Evolutionary conservation across 495 filamentous ascomycete genomes (phyloP), one percentile per base, ranked within the genome.

Genomic region (Daldinia grandis): DNA sequence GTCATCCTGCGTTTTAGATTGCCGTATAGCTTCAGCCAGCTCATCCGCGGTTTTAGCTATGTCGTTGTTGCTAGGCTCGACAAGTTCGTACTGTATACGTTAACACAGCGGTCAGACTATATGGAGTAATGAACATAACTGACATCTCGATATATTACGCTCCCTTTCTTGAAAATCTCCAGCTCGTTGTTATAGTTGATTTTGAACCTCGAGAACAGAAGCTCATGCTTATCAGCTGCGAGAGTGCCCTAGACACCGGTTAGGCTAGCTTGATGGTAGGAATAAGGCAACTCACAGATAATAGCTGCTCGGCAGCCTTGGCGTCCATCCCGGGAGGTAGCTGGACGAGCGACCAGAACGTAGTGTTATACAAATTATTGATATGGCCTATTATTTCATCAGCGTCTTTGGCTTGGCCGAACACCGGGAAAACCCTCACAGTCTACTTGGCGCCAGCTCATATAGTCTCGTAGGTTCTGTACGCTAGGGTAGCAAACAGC

Each of bases 171-270:
- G 77, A 89, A 97, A 3, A 95, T 93, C 51, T 96, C 93, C 0
- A 87, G 87, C 78, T 98, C 95, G 71, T 97, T 93, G 79, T 98
- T 98, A 81, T 99, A 99, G 76, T 99, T 99, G 71, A 98, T 95
- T 2, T 87, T 86, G 77, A 97, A 98, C 33, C 86, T 85, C 9
- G 90, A 92, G 78, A 95, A 99, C 3, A 99, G 84, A 31, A 99
- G 94, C 80, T 99, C 95, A 63, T 99, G 95, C 82, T 99, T 99
- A 71, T 97, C 93, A 3, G 87, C 83, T 0, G 95, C 86, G 1
- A 93, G 77, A 0, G 95, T 96, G 2, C 94, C 94, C 90, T 96
- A 19, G 27, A 19, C 17, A 58, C 21, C 69, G 8, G 47, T 74
- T 40, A 74, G 53, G 49, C 17, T 49, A 28, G 7, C 4, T 19